These are phyloP conservation scores for Fusarium sp. DNA, from an alignment of 2,329 filamentous ascomycete genomes.

Conservation along the genomic window DNA sequence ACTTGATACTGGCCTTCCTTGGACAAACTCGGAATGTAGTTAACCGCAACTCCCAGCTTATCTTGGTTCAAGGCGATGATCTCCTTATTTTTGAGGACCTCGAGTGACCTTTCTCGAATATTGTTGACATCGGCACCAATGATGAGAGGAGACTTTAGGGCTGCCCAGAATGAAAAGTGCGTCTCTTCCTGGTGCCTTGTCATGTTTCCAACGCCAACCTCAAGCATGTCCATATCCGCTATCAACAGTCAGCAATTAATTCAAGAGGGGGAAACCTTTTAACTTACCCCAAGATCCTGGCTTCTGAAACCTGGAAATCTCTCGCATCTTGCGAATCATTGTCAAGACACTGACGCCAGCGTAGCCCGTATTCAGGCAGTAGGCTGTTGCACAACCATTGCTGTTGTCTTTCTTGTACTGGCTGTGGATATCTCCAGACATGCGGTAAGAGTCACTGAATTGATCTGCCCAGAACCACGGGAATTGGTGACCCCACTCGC, in stretches of 20 bases:
- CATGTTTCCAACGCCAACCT: not conserved
- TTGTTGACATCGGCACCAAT: not conserved
- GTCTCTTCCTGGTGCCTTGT: not conserved
- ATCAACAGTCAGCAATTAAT: not conserved
- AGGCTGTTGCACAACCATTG: not conserved
- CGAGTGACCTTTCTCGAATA: not conserved
- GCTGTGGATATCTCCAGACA: not conserved
- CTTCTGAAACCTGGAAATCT: not conserved
- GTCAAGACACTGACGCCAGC: not conserved
- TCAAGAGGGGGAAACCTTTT: too few relatives aligned
- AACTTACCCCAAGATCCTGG: not conserved
- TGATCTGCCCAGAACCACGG: slow-evolving; percentile 7
- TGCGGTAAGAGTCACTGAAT: slow-evolving; percentile 1
- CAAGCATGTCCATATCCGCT: slow-evolving; percentile 5
- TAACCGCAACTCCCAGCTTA: not conserved
- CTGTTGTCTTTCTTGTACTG: not conserved
- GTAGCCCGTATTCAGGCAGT: not conserved
- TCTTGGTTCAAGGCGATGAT: slow-evolving; percentile 1
- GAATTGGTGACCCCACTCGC: slow-evolving; percentile 1
- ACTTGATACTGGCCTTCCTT: not conserved
- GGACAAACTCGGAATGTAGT: not conserved
- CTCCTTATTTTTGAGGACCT: not conserved
- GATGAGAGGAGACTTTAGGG: not conserved
- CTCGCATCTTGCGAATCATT: slow-evolving; percentile 2
- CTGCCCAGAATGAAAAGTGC: not conserved